phyloP scores from a whole-genome alignment of 768 basidiomycete species.

The Psilocybe subaeruginosa region DNA sequence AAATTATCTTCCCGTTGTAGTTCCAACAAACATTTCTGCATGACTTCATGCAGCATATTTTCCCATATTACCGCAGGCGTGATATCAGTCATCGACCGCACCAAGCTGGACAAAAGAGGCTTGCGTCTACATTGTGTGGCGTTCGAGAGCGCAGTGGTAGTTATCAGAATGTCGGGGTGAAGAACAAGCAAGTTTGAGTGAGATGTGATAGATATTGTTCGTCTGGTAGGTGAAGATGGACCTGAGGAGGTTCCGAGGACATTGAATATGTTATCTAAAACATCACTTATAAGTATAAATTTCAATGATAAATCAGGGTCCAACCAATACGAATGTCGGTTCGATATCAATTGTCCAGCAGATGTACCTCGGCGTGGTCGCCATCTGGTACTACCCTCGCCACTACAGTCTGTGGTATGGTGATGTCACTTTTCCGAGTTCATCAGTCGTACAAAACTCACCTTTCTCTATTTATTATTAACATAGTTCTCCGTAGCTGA shows the following conservation, averaged over 20 bases:
- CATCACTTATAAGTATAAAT: background rate
- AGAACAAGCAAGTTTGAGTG: conserved; percentile 75
- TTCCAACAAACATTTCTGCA: conserved; percentile 75
- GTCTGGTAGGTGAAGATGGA: conserved; percentile 31
- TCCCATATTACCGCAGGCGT: conserved; percentile 85
- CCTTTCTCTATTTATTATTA: background rate
- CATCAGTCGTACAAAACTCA: background rate
- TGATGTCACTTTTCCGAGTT: conserved; percentile 18
- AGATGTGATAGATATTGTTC: conserved; percentile 62
- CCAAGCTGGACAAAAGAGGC: conserved; percentile 74
- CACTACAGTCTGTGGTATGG: conserved; percentile 46
- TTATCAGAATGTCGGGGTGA: conserved; percentile 91
- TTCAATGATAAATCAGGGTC: background rate
- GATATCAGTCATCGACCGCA: conserved; percentile 59
- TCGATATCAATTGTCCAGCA: conserved; percentile 80
- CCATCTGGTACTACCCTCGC: conserved; percentile 34
- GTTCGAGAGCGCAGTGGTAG: conserved; percentile 86
- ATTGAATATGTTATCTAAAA: conserved; percentile 80
- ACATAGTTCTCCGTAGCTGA: background rate
- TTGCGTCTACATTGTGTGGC: conserved; percentile 84
- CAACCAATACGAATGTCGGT: conserved; percentile 66
- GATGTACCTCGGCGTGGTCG: conserved; percentile 51
- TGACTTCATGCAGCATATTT: conserved; percentile 89
- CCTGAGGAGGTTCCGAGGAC: conserved; percentile 47
- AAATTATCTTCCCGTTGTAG: conserved; percentile 63